Evolutionary conservation across 768 basidiomycete genomes (phyloP), one percentile per base, ranked within the genome.

Genomic region (Lactifluus pinguis): DNA sequence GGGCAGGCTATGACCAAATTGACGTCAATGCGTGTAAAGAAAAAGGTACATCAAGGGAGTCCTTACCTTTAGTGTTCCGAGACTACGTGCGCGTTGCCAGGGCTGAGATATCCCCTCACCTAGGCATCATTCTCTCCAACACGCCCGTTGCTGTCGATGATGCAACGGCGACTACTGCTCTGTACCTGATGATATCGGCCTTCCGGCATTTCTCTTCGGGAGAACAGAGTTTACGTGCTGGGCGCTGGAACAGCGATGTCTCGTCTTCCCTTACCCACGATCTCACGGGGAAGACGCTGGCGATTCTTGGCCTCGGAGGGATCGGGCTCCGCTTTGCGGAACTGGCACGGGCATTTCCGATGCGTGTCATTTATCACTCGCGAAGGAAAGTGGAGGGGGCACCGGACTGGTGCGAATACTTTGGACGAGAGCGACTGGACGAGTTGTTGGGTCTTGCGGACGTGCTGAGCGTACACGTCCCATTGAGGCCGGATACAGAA

Each of bases 131-230:
- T 39, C 82, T 95, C 21, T 92, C 93, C 9, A 93, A 95, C 70
- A 95, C 92, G 1, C 92, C 93, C 0, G 84, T 86, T 14, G 90
- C 91, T 4, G 93, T 95, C 52, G 85, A 95, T 72, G 90, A 94
- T 64, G 92, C 87, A 10, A 94, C 92, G 1, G 94, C 93, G 0
- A 94, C 92, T 0, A 91, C 90, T 0, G 92, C 88, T 0, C 74
- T 94, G 36, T 93, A 87, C 71, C 83, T 95, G 53, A 72, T 95
- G 64, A 80, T 95, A 66, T 86, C 90, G 21, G 80, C 86, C 41
- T 70, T 90, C 49, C 84, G 90, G 47, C 85, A 89, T 63, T 94
- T 81, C 70, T 79, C 87, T 10, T 70, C 78, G 50, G 80, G 80
- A 4, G 90, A 92, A 70, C 73, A 74, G 13, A 75, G 78, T 53